Base-by-base conservation (phyloP, 192 early-diverging fungal genomes). In the Coemansia sp. region DNA sequence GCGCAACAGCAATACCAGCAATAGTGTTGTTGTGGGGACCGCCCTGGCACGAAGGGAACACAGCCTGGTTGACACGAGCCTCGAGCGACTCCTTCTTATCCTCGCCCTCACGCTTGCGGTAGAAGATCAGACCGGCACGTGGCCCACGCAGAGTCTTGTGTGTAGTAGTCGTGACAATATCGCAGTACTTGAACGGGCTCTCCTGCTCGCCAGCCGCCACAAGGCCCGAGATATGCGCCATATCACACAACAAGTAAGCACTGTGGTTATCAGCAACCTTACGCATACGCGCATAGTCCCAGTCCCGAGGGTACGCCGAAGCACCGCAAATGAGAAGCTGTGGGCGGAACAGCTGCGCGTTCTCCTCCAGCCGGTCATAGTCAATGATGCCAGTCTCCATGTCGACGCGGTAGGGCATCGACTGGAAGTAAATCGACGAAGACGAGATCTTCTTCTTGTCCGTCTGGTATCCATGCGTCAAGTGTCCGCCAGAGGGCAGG, bases 21-120 rank as follows among this genome's bases (percentile, higher is more conserved):
- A 99, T 99, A 64, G 97, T 97, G 92, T 99, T 98, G 91, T 99
- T 99, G 91, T 99, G 98, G 37, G 98, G 98, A 52, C 98, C 98
- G 76, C 98, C 98, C 88, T 99, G 98, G 89, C 94, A 95, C 70
- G 94, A 94, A 55, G 98, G 98, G 91, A 99, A 99, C 52, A 99
- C 98, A 8, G 98, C 95, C 87, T 94, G 94, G 91, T 99, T 98
- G 75, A 98, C 92, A 65, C 91, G 93, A 68, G 83, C 84, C 88
- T 99, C 98, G 32, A 98, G 89, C 75, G 95, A 93, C 75, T 92
- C 92, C 75, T 92, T 92, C 86, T 87, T 89, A 70, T 72, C 75
- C 69, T 89, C 89, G 57, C 84, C 82, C 67, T 84, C 82, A 50
- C 89, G 88, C 66, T 91, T 86, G 78, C 92, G 91, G 94, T 94